Evolutionary conservation across 2,329 filamentous ascomycete species (phyloP).

Genomic region (Fusarium camptoceras): DNA sequence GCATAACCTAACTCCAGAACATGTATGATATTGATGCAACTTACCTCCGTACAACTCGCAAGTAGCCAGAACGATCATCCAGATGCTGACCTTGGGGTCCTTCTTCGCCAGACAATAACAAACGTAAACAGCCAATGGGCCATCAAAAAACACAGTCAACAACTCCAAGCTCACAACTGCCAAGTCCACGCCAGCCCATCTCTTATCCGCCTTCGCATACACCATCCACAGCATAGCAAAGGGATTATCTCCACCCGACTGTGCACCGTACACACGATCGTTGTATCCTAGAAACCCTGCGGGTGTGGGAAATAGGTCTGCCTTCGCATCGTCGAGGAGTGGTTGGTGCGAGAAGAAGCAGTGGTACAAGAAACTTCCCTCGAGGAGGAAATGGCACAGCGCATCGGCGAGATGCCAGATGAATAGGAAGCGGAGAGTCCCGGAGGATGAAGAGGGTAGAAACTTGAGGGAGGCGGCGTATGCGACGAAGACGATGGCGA

Average conservation of each 20-base stretch:
- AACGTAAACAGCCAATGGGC: conserved; percentile 68
- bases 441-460: conserved; percentile 62
- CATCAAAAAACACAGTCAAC: conserved; percentile 72
- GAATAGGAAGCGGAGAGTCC: conserved; percentile 80
- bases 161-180: conserved; percentile 73
- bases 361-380: conserved; percentile 92
- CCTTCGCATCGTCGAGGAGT: conserved; percentile 48
- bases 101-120: conserved; percentile 70
- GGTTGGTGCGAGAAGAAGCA: conserved; percentile 79
- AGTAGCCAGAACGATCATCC: conserved; percentile 74
- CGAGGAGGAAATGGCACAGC: conserved; percentile 89
- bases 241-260: conserved; percentile 65
- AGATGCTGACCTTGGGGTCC: conserved; percentile 66
- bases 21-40: conserved; percentile 29
- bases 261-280: conserved; percentile 65
- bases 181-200: conserved; percentile 73
- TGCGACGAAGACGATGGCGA: conserved; percentile 63
- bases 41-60: conserved; percentile 74
- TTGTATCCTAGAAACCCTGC: conserved; percentile 64
- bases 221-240: conserved; percentile 76
- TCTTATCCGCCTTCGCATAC: conserved; percentile 71
- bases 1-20: not conserved
- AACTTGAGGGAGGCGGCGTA: conserved; percentile 61
- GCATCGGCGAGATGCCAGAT: conserved; percentile 96
- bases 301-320: conserved; percentile 59